Conservation (phyloP, 2,329 filamentous ascomycete genomes). For the Aspergillus alliaceus region DNA sequence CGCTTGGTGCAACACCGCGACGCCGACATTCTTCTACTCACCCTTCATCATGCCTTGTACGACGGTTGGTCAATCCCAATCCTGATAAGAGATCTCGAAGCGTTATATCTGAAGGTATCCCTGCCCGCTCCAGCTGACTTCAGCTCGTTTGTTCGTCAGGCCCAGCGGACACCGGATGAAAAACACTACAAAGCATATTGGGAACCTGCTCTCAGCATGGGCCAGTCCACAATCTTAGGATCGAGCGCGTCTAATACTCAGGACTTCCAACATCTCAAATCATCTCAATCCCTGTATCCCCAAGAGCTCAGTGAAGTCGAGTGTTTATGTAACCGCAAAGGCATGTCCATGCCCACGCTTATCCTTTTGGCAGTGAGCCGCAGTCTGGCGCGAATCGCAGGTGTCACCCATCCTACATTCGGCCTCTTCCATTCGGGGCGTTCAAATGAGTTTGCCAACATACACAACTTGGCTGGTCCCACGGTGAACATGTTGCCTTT, state of each 20-base stretch:
- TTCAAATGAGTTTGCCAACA: neutral
- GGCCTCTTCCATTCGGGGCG: neutral
- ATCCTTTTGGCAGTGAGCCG: neutral
- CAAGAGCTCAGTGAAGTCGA: neutral
- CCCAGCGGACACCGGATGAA: neutral
- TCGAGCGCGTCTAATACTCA: neutral
- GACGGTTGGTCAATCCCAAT: constrained; percentile 11
- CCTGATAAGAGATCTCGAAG: constrained; percentile 4
- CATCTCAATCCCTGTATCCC: neutral
- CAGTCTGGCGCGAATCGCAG: neutral
- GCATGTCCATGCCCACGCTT: neutral
- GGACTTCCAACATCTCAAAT: neutral
- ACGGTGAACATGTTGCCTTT: neutral
- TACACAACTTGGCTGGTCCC: neutral
- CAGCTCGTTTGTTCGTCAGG: neutral
- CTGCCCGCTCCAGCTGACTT: neutral
- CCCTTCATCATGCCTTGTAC: constrained; percentile 13
- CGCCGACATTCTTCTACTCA: constrained; percentile 1
- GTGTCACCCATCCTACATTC: neutral
- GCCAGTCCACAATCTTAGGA: neutral
- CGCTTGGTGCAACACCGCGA: neutral
- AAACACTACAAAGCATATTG: neutral
- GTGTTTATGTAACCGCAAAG: neutral
- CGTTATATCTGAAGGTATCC: neutral
- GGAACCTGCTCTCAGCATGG: neutral